These are phyloP conservation scores for Calocera cornea DNA, from an alignment of 768 basidiomycete species.

Conservation along the genomic window DNA sequence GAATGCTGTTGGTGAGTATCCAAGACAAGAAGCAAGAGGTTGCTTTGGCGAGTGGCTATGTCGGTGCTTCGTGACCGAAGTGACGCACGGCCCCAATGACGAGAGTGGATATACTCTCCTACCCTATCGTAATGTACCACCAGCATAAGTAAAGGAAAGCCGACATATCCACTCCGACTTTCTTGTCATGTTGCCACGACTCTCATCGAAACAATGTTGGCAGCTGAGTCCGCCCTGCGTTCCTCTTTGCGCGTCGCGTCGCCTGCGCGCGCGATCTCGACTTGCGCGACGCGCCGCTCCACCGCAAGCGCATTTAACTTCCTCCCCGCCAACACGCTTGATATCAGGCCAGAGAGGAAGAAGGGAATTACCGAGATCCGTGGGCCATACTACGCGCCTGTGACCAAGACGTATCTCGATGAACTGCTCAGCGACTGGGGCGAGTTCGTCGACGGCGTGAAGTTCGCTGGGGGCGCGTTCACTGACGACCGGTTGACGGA, in stretches of 20 bases:
- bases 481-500: conserved; percentile 26
- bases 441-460: conserved; percentile 33
- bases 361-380: conserved; percentile 33
- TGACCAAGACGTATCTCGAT: conserved; percentile 30
- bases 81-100: not conserved
- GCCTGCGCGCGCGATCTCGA: not conserved
- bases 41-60: not conserved
- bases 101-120: not conserved
- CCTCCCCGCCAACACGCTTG: not conserved
- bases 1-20: not conserved
- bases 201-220: not conserved
- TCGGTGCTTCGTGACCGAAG: not conserved
- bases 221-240: not conserved
- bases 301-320: not conserved
- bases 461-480: conserved; percentile 35
- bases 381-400: conserved; percentile 33
- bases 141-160: not conserved
- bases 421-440: conserved; percentile 32
- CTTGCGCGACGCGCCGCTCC: not conserved
- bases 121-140: not conserved
- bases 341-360: not conserved
- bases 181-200: not conserved
- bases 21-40: not conserved
- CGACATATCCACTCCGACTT: not conserved
- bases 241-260: not conserved